Conservation (phyloP, 1,139 yeast genomes). For the Hanseniaspora gamundiae region DNA sequence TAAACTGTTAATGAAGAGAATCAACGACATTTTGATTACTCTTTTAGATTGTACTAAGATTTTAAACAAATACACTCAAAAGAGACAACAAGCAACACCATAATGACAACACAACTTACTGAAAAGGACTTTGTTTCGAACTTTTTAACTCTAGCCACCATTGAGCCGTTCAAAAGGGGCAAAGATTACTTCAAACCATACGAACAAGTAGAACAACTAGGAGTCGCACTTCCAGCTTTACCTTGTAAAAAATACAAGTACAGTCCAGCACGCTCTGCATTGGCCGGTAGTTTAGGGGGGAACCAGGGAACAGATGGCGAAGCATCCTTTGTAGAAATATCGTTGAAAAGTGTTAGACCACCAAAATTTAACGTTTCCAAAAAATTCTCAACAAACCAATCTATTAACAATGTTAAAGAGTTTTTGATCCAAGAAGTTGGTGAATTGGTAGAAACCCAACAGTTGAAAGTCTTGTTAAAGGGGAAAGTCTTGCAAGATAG, state of each 20-base stretch:
- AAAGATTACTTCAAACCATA: slow-evolving; percentile 20
- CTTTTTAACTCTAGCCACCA: slow-evolving; percentile 22
- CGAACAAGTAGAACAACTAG: slow-evolving; percentile 20
- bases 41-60: no score
- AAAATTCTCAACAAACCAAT: slow-evolving; percentile 19
- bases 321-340: slow-evolving; percentile 13
- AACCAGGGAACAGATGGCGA: slow-evolving; percentile 2
- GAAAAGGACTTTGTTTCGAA: slow-evolving; percentile 22
- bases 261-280: slow-evolving; percentile 6
- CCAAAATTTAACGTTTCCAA: slow-evolving; percentile 30
- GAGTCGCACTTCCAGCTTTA: slow-evolving; percentile 26
- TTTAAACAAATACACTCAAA: neutral
- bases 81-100: neutral
- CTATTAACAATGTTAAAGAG: slow-evolving; percentile 30
- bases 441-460: slow-evolving; percentile 18
- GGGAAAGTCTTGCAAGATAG: slow-evolving; percentile 39
- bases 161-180: slow-evolving; percentile 17
- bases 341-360: slow-evolving; percentile 34
- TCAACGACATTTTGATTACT: no score
- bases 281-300: neutral
- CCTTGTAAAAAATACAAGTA: slow-evolving; percentile 21
- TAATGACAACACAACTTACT: slow-evolving; percentile 5
- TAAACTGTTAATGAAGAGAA: no score
- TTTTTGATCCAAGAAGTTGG: slow-evolving; percentile 20
- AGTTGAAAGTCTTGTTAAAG: slow-evolving; percentile 33